A percentile compares a stretch with the other conserved stretches of the same genome.
phyloP scores from a whole-genome alignment of 1,139 yeast genomes.

The Yamadazyma dushanensis region DNA sequence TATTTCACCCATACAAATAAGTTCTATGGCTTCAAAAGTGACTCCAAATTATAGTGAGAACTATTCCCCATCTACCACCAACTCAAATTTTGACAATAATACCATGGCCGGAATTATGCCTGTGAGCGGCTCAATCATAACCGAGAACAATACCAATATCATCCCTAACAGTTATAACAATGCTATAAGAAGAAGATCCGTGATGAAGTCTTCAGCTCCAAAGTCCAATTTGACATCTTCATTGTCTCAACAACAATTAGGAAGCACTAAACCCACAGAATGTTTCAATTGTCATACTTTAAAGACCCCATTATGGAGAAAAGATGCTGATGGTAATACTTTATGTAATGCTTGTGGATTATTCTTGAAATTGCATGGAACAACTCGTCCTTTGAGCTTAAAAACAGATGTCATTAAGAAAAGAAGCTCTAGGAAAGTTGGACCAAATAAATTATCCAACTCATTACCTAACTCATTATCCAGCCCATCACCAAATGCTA shows the following conservation, averaged over 20 bases:
- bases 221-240: conserved; percentile 39
- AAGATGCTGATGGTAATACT: conserved; percentile 54
- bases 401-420: conserved; percentile 91
- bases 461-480: conserved; percentile 13
- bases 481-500: conserved; percentile 6
- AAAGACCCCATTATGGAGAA: conserved; percentile 61
- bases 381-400: conserved; percentile 58
- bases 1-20: conserved; percentile 17
- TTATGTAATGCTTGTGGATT: conserved; percentile 63
- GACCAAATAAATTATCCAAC: conserved; percentile 13
- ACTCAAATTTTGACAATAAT: neutral
- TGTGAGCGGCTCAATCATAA: neutral
- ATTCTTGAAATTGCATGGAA: conserved; percentile 57
- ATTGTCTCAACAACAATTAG: conserved; percentile 17
- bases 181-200: conserved; percentile 2
- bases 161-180: neutral
- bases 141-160: conserved; percentile 3
- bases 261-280: conserved; percentile 15
- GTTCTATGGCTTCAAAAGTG: conserved; percentile 9
- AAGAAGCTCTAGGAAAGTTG: conserved; percentile 34
- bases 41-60: conserved; percentile 7
- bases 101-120: neutral
- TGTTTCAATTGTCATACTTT: conserved; percentile 58
- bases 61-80: conserved; percentile 4
- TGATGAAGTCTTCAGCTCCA: conserved; percentile 13